phyloP scores from a whole-genome alignment of 1,284 basidiomycete genomes.

The Phellopilus nigrolimitatus region DNA sequence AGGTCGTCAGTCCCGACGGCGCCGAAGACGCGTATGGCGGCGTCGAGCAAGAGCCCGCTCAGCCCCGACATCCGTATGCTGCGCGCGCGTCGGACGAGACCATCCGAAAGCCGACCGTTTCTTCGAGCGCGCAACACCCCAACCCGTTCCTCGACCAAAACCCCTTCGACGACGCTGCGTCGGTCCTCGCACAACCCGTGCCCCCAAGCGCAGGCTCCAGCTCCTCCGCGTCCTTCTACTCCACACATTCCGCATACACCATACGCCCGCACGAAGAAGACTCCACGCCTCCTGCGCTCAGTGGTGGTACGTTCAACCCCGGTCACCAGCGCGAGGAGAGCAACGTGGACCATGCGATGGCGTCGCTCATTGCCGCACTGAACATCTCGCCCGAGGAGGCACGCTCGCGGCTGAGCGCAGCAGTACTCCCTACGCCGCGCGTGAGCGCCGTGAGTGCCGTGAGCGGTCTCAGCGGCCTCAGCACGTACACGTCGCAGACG shows the following conservation, averaged over 20 bases:
- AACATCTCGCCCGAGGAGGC: slow-evolving; percentile 19
- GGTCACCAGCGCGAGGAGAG: slow-evolving; percentile 14
- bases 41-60: too few relatives aligned
- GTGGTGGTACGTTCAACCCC: neutral
- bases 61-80: slow-evolving; percentile 1
- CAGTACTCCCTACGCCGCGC: slow-evolving; percentile 13
- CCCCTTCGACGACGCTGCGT: slow-evolving; percentile 10
- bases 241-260: slow-evolving; percentile 8
- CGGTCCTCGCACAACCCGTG: neutral
- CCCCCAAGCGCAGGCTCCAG: slow-evolving; percentile 4
- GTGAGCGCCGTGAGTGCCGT: slow-evolving; percentile 1
- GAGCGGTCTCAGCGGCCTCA: slow-evolving; percentile 4
- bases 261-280: slow-evolving; percentile 4
- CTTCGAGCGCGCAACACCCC: neutral
- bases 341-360: slow-evolving; percentile 16
- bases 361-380: slow-evolving; percentile 18
- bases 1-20: slow-evolving; percentile 20
- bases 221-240: slow-evolving; percentile 14
- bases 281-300: too few relatives aligned
- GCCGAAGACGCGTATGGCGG: slow-evolving; percentile 15
- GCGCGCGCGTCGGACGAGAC: slow-evolving; percentile 7
- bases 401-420: slow-evolving; percentile 14
- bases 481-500: slow-evolving; percentile 4
- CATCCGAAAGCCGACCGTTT: neutral
- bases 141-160: slow-evolving; percentile 17